Base-by-base conservation (phyloP, 805 yeast species). In the Metschnikowia amazonensis region DNA sequence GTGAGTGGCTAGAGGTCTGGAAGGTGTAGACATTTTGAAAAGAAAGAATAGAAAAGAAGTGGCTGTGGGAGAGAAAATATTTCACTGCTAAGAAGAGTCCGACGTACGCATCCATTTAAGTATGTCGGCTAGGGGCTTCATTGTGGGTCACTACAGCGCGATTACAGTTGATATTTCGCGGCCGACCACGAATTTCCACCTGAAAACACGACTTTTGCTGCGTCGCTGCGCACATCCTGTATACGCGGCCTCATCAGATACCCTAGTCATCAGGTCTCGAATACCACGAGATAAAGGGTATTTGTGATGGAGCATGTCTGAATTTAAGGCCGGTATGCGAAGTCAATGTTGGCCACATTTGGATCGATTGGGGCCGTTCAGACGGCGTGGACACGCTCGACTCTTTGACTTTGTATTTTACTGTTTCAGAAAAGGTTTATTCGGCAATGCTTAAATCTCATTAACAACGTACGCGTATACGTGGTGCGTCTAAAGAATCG, bases 1-100 rank as follows among this genome's bases (percentile, higher is more conserved):
- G 34, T 48, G 47, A 13, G 50, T 43, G 34, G 56, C 51, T 38
- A 53, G 45, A n/a, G 56, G 53, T 33, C 54, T 46, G 43, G 32
- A 32, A 8, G 52, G 49, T 28, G 52, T 41, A 10, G 52, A 49
- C 52, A 49, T 49, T n/a, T 14, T 21, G 25, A n/a, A 8, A 14
- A 11, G 23, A 13, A 18, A n/a, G n/a, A n/a, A n/a, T n/a, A n/a
- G n/a, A 20, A 29, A 16, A 8, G 11, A 30, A 30, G 8, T 30
- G 25, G 13, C 16, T 18, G 25, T n/a, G 16, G 23, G 36, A 20
- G 13, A 30, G 13, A 18, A 21, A 29, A 39, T 21, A 20, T 9
- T 36, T 20, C 23, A 8, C n/a, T 27, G 32, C 24, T n/a, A 29
- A 29, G 23, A 27, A n/a, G 40, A 18, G 13, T 11, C 11, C 16